Conservation (phyloP, 75 land plant species). For the Selaginella moellendorffii region DNA sequence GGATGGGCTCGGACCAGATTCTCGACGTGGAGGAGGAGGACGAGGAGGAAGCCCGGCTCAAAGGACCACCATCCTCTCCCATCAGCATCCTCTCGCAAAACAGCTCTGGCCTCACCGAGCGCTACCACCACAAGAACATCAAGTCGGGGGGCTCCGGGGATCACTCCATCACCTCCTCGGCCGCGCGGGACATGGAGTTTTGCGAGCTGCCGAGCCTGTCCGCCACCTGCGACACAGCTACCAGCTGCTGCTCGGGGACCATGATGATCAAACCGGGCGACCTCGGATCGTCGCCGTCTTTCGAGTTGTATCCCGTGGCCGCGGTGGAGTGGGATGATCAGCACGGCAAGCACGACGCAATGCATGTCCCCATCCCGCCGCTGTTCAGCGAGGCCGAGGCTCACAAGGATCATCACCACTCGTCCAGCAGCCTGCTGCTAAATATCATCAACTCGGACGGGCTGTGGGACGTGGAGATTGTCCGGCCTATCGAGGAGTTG, state of each 20-base stretch:
- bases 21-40: background rate
- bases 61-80: background rate
- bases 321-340: background rate
- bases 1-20: background rate
- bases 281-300: background rate
- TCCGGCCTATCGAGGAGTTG: background rate
- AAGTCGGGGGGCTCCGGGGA: no score
- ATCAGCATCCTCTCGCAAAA: background rate
- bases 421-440: background rate
- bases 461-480: conserved; percentile 2
- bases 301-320: background rate
- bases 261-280: background rate
- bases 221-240: background rate
- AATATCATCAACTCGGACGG: background rate
- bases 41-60: background rate
- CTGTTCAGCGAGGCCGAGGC: background rate
- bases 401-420: background rate
- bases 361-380: no score
- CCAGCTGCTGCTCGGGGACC: background rate
- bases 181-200: background rate
- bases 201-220: background rate
- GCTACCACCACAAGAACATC: background rate
- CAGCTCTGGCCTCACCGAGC: background rate
- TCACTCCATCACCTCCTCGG: background rate
- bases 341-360: no score